phyloP scores from a whole-genome alignment of 2,329 filamentous ascomycete species.

The Aspergillus sp. region DNA sequence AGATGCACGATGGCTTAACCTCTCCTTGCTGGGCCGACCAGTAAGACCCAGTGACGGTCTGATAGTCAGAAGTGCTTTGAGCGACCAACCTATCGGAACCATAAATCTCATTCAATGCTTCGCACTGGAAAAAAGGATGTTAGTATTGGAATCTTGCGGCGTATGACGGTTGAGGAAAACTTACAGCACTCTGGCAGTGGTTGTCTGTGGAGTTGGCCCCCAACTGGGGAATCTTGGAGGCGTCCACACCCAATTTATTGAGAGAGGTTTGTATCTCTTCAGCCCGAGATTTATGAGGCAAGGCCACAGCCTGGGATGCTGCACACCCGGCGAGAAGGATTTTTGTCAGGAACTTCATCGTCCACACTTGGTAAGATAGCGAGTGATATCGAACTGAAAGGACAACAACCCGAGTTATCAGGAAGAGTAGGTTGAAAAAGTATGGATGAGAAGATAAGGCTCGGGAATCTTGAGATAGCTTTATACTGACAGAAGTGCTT shows the following conservation, averaged over 20 bases:
- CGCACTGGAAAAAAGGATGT: slow-evolving; percentile 10
- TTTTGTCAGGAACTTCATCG: not conserved
- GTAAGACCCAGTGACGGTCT: slow-evolving; percentile 25
- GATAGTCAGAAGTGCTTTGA: slow-evolving; percentile 18
- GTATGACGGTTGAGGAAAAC: not conserved
- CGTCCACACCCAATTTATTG: not conserved
- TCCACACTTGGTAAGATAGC: not conserved
- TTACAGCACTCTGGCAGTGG: not conserved
- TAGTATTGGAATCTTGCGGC: not conserved
- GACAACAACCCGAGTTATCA: not conserved
- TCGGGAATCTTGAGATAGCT: not conserved
- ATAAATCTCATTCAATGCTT: slow-evolving; percentile 14
- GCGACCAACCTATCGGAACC: slow-evolving; percentile 15
- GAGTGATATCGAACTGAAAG: not conserved
- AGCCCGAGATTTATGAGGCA: not conserved
- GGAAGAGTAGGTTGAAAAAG: not conserved
- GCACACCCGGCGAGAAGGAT: not conserved
- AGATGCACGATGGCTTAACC: slow-evolving; percentile 34
- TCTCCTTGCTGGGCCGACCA: slow-evolving; percentile 40
- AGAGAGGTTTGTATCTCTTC: not conserved
- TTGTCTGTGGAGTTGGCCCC: not conserved
- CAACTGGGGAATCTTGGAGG: not conserved
- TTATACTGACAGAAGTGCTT: not conserved
- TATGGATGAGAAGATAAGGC: not conserved
- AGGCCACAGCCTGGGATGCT: not conserved